Evolutionary conservation across 164 flowering plant genomes (phyloP).

Genomic region (Kalanchoe fedtschenkoi): DNA sequence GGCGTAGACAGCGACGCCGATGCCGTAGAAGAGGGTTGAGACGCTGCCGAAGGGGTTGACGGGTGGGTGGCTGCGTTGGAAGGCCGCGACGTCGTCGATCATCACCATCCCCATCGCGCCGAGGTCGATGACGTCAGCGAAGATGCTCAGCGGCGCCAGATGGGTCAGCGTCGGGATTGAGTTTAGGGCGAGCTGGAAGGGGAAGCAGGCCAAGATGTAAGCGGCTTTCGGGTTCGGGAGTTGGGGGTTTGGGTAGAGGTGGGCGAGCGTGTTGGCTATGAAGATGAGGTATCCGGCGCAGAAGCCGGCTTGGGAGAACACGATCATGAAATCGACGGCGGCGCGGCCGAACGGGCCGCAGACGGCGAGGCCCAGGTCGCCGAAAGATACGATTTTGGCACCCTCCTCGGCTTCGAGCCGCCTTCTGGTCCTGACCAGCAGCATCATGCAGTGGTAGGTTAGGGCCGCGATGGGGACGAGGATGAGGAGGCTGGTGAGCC

Average conservation of each 20-base stretch:
- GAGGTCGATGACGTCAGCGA: slow-evolving; percentile 72
- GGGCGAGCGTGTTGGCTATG: slow-evolving; percentile 42
- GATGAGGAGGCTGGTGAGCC: slow-evolving; percentile 4
- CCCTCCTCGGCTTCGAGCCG: slow-evolving; percentile 21
- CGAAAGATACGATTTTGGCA: slow-evolving; percentile 34
- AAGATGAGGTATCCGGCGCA: slow-evolving; percentile 37
- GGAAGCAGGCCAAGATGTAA: slow-evolving; percentile 56
- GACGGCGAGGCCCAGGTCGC: slow-evolving; percentile 44
- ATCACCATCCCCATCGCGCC: slow-evolving; percentile 75
- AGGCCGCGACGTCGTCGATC: slow-evolving; percentile 45
- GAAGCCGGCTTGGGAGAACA: slow-evolving; percentile 52
- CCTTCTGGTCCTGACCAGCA: slow-evolving; percentile 19
- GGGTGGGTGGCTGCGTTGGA: slow-evolving; percentile 17
- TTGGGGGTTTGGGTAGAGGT: slow-evolving; percentile 19
- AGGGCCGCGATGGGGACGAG: background rate
- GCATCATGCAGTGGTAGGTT: slow-evolving; percentile 8
- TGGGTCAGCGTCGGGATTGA: slow-evolving; percentile 66
- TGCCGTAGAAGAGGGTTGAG: slow-evolving; percentile 45
- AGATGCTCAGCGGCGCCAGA: slow-evolving; percentile 80
- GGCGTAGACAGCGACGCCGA: slow-evolving; percentile 68
- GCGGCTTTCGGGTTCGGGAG: slow-evolving; percentile 27
- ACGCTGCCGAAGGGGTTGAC: slow-evolving; percentile 45
- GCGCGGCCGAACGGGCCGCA: slow-evolving; percentile 38
- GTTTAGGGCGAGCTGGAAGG: slow-evolving; percentile 67
- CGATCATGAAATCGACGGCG: slow-evolving; percentile 42